Conservation (phyloP, 2,329 filamentous ascomycete species). For the Penicillium crustosum region DNA sequence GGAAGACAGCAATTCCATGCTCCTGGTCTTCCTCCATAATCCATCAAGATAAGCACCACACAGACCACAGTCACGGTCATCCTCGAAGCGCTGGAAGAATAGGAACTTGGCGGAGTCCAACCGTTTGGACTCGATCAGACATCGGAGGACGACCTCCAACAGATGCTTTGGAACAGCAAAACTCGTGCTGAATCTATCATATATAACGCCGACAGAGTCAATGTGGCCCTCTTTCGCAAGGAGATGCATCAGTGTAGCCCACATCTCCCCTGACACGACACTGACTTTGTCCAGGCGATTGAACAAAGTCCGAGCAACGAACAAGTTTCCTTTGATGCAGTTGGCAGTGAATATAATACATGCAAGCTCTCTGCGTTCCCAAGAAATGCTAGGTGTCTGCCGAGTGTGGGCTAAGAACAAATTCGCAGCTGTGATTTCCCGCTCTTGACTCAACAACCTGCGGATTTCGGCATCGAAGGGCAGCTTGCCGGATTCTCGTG, state of each 20-base stretch:
- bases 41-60: constrained; percentile 40
- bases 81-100: constrained; percentile 33
- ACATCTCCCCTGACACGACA: constrained; percentile 34
- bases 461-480: constrained; percentile 25
- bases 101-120: constrained; percentile 40
- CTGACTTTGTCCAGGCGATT: constrained; percentile 35
- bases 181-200: constrained; percentile 25
- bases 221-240: constrained; percentile 38
- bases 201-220: constrained; percentile 40
- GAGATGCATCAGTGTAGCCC: constrained; percentile 39
- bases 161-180: constrained; percentile 34
- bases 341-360: constrained; percentile 37
- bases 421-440: constrained; percentile 39
- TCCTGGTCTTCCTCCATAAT: constrained; percentile 43
- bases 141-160: constrained; percentile 38
- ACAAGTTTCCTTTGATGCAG: constrained; percentile 39
- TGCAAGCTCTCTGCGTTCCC: constrained; percentile 32
- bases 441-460: constrained; percentile 27
- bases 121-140: constrained; percentile 40
- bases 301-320: constrained; percentile 41
- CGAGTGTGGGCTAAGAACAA: constrained; percentile 29
- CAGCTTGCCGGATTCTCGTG: constrained; percentile 1
- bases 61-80: constrained; percentile 37
- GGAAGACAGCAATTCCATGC: constrained; percentile 35
- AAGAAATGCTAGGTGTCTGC: constrained; percentile 19